phyloP scores from a whole-genome alignment of 306 rosid species.

The Canavalia gladiata region DNA sequence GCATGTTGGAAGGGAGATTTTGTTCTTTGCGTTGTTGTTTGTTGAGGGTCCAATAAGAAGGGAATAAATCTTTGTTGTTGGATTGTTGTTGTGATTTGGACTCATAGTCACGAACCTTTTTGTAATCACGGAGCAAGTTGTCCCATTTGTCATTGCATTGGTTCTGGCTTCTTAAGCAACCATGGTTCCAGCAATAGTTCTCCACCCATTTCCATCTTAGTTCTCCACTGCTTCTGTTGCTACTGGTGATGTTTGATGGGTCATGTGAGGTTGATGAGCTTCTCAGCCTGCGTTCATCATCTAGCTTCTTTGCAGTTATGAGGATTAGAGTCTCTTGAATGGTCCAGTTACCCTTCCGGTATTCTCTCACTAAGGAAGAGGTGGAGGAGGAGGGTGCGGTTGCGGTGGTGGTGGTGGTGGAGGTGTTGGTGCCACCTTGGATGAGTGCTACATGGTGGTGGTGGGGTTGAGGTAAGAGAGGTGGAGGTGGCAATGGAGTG shows the following conservation, averaged over 20 bases:
- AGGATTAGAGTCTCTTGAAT: slow-evolving; percentile 65
- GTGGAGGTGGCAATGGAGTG: slow-evolving; percentile 54
- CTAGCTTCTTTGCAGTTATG: slow-evolving; percentile 67
- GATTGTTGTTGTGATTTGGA: slow-evolving; percentile 47
- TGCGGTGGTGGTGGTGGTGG: slow-evolving; percentile 22
- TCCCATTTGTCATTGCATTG: slow-evolving; percentile 85
- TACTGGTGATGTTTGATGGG: slow-evolving; percentile 23
- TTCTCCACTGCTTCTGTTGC: slow-evolving; percentile 59
- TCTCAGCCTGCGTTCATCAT: slow-evolving; percentile 63
- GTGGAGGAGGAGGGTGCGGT: slow-evolving; percentile 22
- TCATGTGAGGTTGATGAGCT: slow-evolving; percentile 15
- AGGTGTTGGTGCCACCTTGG: slow-evolving; percentile 36
- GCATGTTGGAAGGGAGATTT: slow-evolving; percentile 70
- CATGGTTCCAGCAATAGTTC: slow-evolving; percentile 76
- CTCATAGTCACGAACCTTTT: slow-evolving; percentile 71
- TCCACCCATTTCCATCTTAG: slow-evolving; percentile 79
- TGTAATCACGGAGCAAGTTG: slow-evolving; percentile 71
- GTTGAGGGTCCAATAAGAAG: slow-evolving; percentile 66
- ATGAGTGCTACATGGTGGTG: slow-evolving; percentile 38
- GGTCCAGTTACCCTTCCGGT: slow-evolving; percentile 80
- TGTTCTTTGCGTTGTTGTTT: slow-evolving; percentile 66
- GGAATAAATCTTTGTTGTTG: slow-evolving; percentile 27
- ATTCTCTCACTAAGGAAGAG: slow-evolving; percentile 53
- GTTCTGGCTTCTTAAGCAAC: slow-evolving; percentile 69
- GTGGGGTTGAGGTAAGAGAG: slow-evolving; percentile 45